These are phyloP conservation scores for Eutrema yunnanense DNA, from an alignment of 345 rosid species.

Conservation along the genomic window DNA sequence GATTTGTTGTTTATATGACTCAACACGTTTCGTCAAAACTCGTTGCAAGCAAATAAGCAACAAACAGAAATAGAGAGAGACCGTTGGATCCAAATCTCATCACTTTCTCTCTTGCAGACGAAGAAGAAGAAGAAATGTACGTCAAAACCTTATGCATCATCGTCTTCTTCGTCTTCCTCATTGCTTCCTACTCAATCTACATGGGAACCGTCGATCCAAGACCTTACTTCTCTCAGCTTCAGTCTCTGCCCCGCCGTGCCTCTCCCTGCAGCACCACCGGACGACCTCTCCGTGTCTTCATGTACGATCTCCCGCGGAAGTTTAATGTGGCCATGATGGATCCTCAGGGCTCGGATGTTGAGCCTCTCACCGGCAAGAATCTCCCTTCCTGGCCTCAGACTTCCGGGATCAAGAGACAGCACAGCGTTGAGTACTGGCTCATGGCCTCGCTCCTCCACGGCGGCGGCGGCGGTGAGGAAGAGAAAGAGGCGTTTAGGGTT, in stretches of 20 bases:
- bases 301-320: conserved; percentile 88
- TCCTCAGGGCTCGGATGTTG: conserved; percentile 34
- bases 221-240: conserved; percentile 53
- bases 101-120: not conserved
- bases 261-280: conserved; percentile 18
- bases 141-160: conserved; percentile 27
- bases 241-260: conserved; percentile 17
- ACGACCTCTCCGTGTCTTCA: conserved; percentile 61
- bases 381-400: conserved; percentile 67
- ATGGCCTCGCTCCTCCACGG: conserved; percentile 75
- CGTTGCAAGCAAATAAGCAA: not conserved
- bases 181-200: conserved; percentile 32
- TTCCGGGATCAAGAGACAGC: conserved; percentile 65
- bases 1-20: not conserved
- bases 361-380: conserved; percentile 50
- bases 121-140: conserved; percentile 28
- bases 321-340: conserved; percentile 80
- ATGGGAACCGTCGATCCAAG: conserved; percentile 30
- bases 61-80: conserved; percentile 6
- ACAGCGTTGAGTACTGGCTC: conserved; percentile 95
- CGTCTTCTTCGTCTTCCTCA: conserved; percentile 34
- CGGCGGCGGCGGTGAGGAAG: conserved; percentile 39
- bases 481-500: conserved; percentile 74
- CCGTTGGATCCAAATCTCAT: conserved; percentile 24
- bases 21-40: conserved; percentile 1